Base-by-base conservation (phyloP, 1,139 yeast genomes). In the Scheffersomyces segobiensis region DNA sequence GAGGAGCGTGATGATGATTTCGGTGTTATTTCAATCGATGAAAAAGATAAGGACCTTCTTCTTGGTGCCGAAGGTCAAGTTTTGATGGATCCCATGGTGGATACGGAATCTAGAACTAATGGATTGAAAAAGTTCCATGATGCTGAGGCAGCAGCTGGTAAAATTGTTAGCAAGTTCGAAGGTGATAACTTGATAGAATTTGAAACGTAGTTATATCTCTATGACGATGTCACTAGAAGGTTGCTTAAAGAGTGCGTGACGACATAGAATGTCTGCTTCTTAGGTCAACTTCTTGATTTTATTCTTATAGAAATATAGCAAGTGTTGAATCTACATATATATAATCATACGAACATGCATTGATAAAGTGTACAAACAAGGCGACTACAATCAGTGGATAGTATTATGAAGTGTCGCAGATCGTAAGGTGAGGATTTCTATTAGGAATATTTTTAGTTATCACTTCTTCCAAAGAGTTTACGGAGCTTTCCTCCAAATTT, bases 401-500 rank as follows among this genome's bases (percentile, higher is more conserved):
- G 5, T 32, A 32, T 12, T 32, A 14, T 32, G 3, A 32, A 32
- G 42, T 32, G 42, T 1, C 12, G 17, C 42, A 32, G 42, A 32
- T 32, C 42, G 17, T 32, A 32, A 32, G 12, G 17, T 10, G 12
- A 32, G 42, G 42, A 17, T 32, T 32, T 32, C 42, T 32, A 32
- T 32, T 17, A 32, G 17, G 4, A 32, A 2, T 7, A 32, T 20
- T 48, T 12, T 19, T 48, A 48, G 21, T 48, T 21, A 18, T 48
- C 50, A n/a, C 50, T 21, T 66, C 81, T 80, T 3, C 90, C 89
- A 69, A 88, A 88, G 53, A 88, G 68, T 67, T 85, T 87, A 67
- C 86, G 85, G 57, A 88, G 75, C 67, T 85, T 86, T 24, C 86
- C 84, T 63, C 86, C 80, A 21, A 81, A 74, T 62, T 76, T 78